phyloP scores from a whole-genome alignment of 306 rosid genomes.

The Delonix regia region DNA sequence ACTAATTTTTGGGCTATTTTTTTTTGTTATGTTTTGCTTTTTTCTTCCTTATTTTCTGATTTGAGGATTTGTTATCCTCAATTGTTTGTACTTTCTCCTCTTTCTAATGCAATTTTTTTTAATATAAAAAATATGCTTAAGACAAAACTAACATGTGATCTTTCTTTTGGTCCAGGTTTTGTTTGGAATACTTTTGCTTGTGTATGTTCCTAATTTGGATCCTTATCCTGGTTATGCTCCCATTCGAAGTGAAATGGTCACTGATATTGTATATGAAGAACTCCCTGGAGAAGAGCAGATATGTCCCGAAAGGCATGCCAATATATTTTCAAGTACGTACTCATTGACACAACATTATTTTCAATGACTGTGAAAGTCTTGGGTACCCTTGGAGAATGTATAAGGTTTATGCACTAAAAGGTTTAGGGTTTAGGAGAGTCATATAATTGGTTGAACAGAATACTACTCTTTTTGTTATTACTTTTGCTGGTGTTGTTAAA shows the following conservation, averaged over 20 bases:
- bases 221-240: slow-evolving; percentile 85
- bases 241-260: slow-evolving; percentile 56
- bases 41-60: background rate
- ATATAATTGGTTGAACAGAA: slow-evolving; percentile 17
- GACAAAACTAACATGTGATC: slow-evolving; percentile 24
- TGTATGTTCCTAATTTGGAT: slow-evolving; percentile 78
- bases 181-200: slow-evolving; percentile 79
- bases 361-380: background rate
- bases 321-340: slow-evolving; percentile 75
- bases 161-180: slow-evolving; percentile 63
- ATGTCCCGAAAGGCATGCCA: slow-evolving; percentile 79
- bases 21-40: background rate
- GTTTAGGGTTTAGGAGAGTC: background rate
- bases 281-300: slow-evolving; percentile 83
- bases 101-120: background rate
- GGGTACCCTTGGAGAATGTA: slow-evolving; percentile 17
- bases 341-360: slow-evolving; percentile 26
- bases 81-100: background rate
- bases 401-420: too few species aligned
- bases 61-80: background rate
- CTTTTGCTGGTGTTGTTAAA: slow-evolving; percentile 3
- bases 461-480: slow-evolving; percentile 1
- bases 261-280: slow-evolving; percentile 76
- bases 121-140: background rate
- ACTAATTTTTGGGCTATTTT: background rate